Base-by-base conservation (phyloP, 108 stramenopile species). In the Pseudonitzschia multistriata region DNA sequence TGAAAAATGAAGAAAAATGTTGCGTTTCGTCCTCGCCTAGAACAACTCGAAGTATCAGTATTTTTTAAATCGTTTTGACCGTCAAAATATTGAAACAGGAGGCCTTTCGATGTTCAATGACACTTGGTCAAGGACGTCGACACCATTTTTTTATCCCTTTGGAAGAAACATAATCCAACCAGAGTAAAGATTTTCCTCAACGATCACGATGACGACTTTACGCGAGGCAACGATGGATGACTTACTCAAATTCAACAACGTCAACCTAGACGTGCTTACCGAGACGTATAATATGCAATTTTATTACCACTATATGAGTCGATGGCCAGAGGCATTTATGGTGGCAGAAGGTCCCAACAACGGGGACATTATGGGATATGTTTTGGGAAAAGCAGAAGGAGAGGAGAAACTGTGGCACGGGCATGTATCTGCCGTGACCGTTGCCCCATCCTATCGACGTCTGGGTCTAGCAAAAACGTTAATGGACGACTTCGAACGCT, bases 391-490 rank as follows among this genome's bases (percentile, higher is more conserved):
- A 69, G 88, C 91, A 3, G 97, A 98, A 83, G 99, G 98, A 24
- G 83, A 89, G 15, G 96, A 72, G 17, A 80, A 93, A 30, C 71
- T 94, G 3, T 99, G 99, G 99, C 99, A 99, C 73, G 99, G 98
- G 0, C 98, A 99, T 72, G 99, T 99, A 14, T 97, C 97, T 17
- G 97, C 97, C 0, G 97, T 98, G 2, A 99, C 97, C 22, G 98
- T 98, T 8, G 90, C 96, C 7, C 97, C 98, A 0, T 74, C 83
- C 62, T 98, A 91, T 75, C 79, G 97, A 59, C 79, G 92, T 19
- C 67, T 92, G 35, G 97, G 95, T 49, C 66, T 98, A 48, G 99
- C 97, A 28, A 88, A 88, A 73, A 85, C 77, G 54, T 70, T 99
- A 39, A 99, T 99, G 99, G 86, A 93, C 33, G 80, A 85, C 77